Evolutionary conservation across 345 rosid genomes (phyloP), one percentile per base, ranked within the genome.

Genomic region (Euphorbia peplus): DNA sequence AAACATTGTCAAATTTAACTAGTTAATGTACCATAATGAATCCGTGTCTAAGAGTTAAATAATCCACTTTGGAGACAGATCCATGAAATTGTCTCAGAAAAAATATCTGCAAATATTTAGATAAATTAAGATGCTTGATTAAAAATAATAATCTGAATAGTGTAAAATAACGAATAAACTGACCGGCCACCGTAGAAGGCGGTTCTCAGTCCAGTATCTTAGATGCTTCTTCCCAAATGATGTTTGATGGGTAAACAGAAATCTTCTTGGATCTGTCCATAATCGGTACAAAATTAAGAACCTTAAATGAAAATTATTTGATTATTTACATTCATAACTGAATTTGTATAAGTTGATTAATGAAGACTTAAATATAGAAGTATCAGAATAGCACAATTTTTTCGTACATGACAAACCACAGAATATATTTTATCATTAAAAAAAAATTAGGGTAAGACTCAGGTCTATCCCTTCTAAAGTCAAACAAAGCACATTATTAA

Each of bases 31-130:
- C 98, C 87, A 11, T 70, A 48, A 90, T 78, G 72, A 92, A 92
- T 68, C 98, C 98, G 76, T 90, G 92, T 50, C 98, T 76, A 14
- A 92, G 81, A 10, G 92, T 84, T 44, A 92, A 66, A 68, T 88
- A 92, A 73, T 92, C 98, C 14, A 76, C 86, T 81, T 78, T 88
- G 54, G 86, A 80, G 42, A 92, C 92, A 14, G 98, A 87, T 52
- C 80, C 79, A 58, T 73, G 84, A 75, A 92, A 92, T 66, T 90
- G 98, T 58, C 96, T 78, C 32, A 83, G 67, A 67, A 90, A 88
- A 69, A 79, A 83, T 66, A 75, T 81, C 91, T 87, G 83, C 67
- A 73, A 26, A 54, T 39, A 32, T 54, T 39, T 14, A 57, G 29
- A 39, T 41, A 21, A 22, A 10, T 46, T 46, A 14, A 14, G 4